Evolutionary conservation across 2,329 filamentous ascomycete species (phyloP), one percentile per base, ranked within the genome.

Genomic region (Aspergillus pseudoterreus): DNA sequence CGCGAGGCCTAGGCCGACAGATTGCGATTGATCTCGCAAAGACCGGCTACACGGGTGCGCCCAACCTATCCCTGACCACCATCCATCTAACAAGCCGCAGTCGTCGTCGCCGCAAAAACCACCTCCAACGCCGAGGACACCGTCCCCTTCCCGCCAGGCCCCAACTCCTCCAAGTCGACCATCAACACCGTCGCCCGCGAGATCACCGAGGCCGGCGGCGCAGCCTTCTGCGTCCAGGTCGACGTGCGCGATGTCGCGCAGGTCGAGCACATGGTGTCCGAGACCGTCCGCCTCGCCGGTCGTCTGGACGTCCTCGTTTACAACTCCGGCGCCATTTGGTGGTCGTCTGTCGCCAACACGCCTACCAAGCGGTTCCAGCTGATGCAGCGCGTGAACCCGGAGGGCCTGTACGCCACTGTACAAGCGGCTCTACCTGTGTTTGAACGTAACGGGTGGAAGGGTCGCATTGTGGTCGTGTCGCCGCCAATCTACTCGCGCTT

Each of bases 401-500:
- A 90, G 60, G 90, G 90, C 0, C 75, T 95, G 0, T 95, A 95
- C 70, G 86, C 80, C 15, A 78, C 80, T 3, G 65, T 94, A 5
- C 86, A 91, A 61, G 84, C 84, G 4, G 72, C 78, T 2, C 75
- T 94, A 17, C 88, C 89, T 2, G 76, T 85, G 53, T 84, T 92
- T 53, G 71, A 71, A 50, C 71, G 76, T 44, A 77, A 75, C 54
- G 73, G 62, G 0, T 79, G 77, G 71, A 77, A 74, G 22, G 87
- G 84, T 0, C 73, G 90, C 22, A 82, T 95, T 55, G 75, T 95
- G 43, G 87, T 94, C 49, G 86, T 95, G 49, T 88, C 84, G 63
- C 90, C 90, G 21, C 90, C 90, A 1, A 92, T 95, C 51, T 95
- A 95, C 70, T 87, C 83, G 56, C 79, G 90, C 27, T 95, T 95